Evolutionary conservation across 495 filamentous ascomycete genomes (phyloP).

Genomic region (Penicillium pancosmium): DNA sequence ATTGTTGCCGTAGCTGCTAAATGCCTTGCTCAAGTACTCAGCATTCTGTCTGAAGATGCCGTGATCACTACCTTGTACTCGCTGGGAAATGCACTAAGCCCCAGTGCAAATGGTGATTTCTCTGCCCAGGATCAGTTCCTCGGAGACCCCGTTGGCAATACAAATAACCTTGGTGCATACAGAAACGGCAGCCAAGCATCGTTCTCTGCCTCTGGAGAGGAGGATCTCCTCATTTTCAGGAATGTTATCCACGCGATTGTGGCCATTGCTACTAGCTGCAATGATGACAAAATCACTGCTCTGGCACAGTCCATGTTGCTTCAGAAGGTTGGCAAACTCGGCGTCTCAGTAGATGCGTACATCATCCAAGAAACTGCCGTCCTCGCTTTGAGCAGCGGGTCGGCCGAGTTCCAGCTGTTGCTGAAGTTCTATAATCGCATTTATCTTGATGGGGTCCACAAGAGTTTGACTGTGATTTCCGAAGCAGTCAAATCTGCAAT

Average conservation of each 20-base stretch:
- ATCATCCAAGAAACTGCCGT: conserved; percentile 81
- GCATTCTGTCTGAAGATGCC: conserved; percentile 83
- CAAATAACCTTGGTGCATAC: conserved; percentile 41
- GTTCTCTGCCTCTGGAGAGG: conserved; percentile 67
- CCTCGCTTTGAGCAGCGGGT: conserved; percentile 73
- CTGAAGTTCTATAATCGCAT: conserved; percentile 80
- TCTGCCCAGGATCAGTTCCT: conserved; percentile 31
- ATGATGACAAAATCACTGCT: conserved; percentile 89
- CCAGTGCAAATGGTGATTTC: conserved; percentile 51
- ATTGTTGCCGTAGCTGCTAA: conserved; percentile 75
- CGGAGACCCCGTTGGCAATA: conserved; percentile 28
- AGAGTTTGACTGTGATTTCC: conserved; percentile 54
- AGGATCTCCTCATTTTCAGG: conserved; percentile 73
- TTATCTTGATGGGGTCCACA: conserved; percentile 68
- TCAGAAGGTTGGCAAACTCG: conserved; percentile 88
- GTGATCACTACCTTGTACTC: conserved; percentile 94
- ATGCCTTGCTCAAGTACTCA: conserved; percentile 78
- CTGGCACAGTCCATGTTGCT: conserved; percentile 94
- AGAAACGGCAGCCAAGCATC: conserved; percentile 80
- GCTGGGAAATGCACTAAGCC: conserved; percentile 86
- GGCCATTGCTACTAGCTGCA: conserved; percentile 74
- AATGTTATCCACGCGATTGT: conserved; percentile 90
- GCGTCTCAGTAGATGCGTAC: conserved; percentile 70
- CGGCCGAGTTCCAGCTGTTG: conserved; percentile 78
- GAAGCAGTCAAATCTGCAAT: conserved; percentile 62